Evolutionary conservation across 129 eudicot genomes (phyloP), one percentile per base, ranked within the genome.

Genomic region (Arctium minus): DNA sequence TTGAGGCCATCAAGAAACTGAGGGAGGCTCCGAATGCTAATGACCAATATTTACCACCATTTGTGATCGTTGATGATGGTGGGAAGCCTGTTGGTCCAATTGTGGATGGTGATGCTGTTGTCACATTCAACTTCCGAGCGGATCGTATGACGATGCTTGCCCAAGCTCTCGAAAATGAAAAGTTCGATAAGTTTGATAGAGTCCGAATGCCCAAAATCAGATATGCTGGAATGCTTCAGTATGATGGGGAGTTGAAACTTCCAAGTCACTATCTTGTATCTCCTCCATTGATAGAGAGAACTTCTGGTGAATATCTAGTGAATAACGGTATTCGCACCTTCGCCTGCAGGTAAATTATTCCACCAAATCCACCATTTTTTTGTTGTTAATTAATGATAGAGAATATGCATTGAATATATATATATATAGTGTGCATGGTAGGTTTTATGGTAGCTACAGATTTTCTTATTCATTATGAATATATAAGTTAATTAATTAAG

Each of bases 101-200:
- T 37, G 77, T 88, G 27, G 97, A 92, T 46, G 97, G 94, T 72
- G 97, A 92, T 90, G 97, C 97, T 5, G 97, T 92, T 73, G 97
- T 92, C 12, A 90, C 94, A 3, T 75, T 90, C 86, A 92, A 92
- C 79, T 90, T 86, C 76, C 71, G 97, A n/a, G 97, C 97, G 1
- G 97, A 92, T 87, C 92, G 97, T 46, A 92, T 92, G 97, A 85
- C 82, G 73, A 92, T 92, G 97, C 75, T 88, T 30, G 97, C 97
- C 30, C 90, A 92, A 88, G 97, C 97, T 35, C 94, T 92, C 33
- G 97, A 92, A 46, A 88, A 90, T 39, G 82, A 84, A 39, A 82
- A 92, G 64, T 92, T 92, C 50, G 91, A 92, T 75, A 88, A 83
- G 50, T 92, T 92, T 76, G 94, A 92, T 32, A 50, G 97, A 56